phyloP scores from a whole-genome alignment of 108 stramenopile species.

The Pseudonitzschia multistriata region DNA sequence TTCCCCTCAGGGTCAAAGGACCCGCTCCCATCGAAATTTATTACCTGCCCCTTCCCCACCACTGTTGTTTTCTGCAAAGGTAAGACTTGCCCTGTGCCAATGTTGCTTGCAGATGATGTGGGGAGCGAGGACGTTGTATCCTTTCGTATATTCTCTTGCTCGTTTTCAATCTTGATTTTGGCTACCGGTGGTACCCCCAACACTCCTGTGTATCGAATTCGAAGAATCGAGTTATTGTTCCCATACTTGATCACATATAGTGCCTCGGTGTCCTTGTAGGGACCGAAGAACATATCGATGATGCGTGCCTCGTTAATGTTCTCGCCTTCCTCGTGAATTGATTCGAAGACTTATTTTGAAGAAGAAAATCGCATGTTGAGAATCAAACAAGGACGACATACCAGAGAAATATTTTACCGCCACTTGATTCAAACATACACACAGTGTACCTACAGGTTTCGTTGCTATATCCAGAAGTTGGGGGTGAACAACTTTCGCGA shows the following conservation, averaged over 20 bases:
- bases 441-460: background rate
- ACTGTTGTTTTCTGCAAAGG: background rate
- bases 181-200: slow-evolving; percentile 9
- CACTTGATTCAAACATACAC: background rate
- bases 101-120: too few relatives aligned
- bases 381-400: background rate
- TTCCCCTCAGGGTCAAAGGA: slow-evolving; percentile 38
- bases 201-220: slow-evolving; percentile 13
- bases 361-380: background rate
- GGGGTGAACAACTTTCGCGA: background rate
- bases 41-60: background rate
- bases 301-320: slow-evolving; percentile 4
- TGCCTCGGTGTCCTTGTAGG: slow-evolving; percentile 8
- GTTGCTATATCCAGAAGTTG: slow-evolving; percentile 1
- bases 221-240: slow-evolving; percentile 6
- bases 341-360: background rate
- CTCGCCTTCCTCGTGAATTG: background rate
- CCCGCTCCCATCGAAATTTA: slow-evolving; percentile 29
- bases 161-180: background rate
- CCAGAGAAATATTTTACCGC: too few relatives aligned
- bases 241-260: slow-evolving; percentile 18
- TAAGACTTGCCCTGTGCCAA: too few relatives aligned
- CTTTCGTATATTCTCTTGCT: background rate
- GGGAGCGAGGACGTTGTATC: too few relatives aligned
- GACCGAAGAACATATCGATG: slow-evolving; percentile 17